phyloP scores from a whole-genome alignment of 176 grass and related monocot genomes.

The Tillandsia fasciculata region DNA sequence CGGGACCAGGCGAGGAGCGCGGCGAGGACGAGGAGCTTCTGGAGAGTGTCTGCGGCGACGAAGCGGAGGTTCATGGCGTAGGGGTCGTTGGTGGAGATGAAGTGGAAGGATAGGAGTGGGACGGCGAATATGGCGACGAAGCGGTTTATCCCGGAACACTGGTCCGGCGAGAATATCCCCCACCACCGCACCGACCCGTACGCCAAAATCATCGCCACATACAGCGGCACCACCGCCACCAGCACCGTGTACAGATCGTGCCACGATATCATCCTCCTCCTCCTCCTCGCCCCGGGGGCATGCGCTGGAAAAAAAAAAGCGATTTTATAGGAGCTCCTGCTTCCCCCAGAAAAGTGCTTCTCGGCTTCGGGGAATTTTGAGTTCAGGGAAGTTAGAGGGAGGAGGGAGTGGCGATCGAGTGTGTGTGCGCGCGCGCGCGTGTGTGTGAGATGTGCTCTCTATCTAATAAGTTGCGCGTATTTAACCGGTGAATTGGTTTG shows the following conservation, averaged over 20 bases:
- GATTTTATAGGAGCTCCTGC: background rate
- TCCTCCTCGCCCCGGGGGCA: too few relatives aligned
- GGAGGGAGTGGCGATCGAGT: too few relatives aligned
- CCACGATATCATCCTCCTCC: constrained; percentile 37
- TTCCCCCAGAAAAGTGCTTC: background rate
- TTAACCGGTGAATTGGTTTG: too few relatives aligned
- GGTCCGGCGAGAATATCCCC: constrained; percentile 62
- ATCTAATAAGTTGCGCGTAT: too few relatives aligned
- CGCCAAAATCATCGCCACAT: constrained; percentile 72
- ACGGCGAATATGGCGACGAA: constrained; percentile 84
- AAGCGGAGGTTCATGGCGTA: constrained; percentile 82
- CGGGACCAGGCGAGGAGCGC: constrained; percentile 38
- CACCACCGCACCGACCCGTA: constrained; percentile 67
- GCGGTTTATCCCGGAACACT: constrained; percentile 88
- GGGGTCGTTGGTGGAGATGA: constrained; percentile 75
- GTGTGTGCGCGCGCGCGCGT: too few relatives aligned
- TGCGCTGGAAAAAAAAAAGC: too few relatives aligned
- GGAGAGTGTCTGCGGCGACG: constrained; percentile 71
- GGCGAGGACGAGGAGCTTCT: constrained; percentile 61
- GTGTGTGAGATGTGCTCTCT: too few relatives aligned
- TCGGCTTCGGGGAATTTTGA: too few relatives aligned
- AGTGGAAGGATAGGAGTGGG: constrained; percentile 82
- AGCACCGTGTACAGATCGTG: constrained; percentile 65
- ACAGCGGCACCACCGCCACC: constrained; percentile 70
- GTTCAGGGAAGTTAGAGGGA: too few relatives aligned